phyloP scores from a whole-genome alignment of 345 rosid genomes.

The Hevea brasiliensis region DNA sequence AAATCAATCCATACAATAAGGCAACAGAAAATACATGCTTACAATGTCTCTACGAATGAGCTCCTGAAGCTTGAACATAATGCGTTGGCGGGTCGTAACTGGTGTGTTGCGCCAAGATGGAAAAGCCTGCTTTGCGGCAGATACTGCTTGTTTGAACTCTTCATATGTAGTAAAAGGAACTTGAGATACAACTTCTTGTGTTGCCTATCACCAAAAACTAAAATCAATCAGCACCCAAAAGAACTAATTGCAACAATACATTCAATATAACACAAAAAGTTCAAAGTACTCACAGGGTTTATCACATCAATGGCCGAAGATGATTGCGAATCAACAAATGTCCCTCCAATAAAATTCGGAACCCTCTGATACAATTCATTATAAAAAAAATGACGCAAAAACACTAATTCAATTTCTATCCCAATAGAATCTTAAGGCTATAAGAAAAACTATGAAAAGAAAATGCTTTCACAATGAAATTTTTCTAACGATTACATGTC shows the following conservation, averaged over 20 bases:
- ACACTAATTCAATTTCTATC: too few relatives aligned
- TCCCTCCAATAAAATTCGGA: constrained; percentile 87
- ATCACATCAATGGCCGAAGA: constrained; percentile 65
- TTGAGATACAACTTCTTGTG: constrained; percentile 85
- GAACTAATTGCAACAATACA: neutral
- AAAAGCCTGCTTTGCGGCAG: constrained; percentile 85
- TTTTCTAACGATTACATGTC: neutral
- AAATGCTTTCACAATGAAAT: too few relatives aligned
- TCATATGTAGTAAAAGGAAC: constrained; percentile 85
- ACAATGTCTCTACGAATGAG: constrained; percentile 89
- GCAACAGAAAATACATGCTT: constrained; percentile 23
- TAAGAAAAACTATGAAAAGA: too few relatives aligned
- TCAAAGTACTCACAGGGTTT: constrained; percentile 65
- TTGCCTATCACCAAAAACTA: constrained; percentile 53
- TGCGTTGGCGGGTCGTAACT: constrained; percentile 77
- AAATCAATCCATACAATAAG: neutral
- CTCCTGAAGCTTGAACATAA: constrained; percentile 91
- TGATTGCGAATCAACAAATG: constrained; percentile 71
- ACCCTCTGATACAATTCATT: constrained; percentile 49
- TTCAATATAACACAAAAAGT: neutral
- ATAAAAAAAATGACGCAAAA: too few relatives aligned
- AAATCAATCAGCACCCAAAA: constrained; percentile 9
- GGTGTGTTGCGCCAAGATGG: constrained; percentile 89
- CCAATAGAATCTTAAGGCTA: too few relatives aligned
- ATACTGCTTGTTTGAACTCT: constrained; percentile 87